These are phyloP conservation scores for Mycena venus DNA, from an alignment of 768 basidiomycete species.

Conservation along the genomic window DNA sequence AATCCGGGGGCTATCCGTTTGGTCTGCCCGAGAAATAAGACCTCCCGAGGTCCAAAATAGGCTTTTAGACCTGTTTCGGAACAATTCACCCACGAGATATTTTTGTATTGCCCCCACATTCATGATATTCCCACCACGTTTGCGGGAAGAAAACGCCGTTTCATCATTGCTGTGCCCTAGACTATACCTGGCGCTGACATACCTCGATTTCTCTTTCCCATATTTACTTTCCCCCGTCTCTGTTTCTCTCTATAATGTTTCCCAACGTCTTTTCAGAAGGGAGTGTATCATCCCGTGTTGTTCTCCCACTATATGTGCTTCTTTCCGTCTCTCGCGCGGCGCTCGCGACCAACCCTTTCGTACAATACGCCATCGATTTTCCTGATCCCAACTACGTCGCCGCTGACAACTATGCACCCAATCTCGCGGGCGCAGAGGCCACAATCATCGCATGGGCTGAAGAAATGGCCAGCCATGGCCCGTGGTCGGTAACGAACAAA, in stretches of 20 bases:
- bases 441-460: slow-evolving; percentile 64
- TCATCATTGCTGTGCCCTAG: too few species aligned
- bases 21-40: too few species aligned
- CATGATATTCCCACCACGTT: not conserved
- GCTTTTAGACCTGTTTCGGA: too few species aligned
- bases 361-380: slow-evolving; percentile 66
- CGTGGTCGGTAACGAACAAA: slow-evolving; percentile 70
- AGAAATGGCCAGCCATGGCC: slow-evolving; percentile 55
- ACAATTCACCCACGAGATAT: too few species aligned
- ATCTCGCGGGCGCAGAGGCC: slow-evolving; percentile 58
- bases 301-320: not conserved
- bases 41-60: too few species aligned
- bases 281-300: not conserved
- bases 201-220: not conserved
- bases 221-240: not conserved
- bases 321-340: not conserved
- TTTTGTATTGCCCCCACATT: too few species aligned
- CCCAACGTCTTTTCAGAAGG: not conserved
- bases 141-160: not conserved
- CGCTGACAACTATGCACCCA: slow-evolving; percentile 52
- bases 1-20: too few species aligned
- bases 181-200: not conserved
- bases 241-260: not conserved
- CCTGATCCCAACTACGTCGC: slow-evolving; percentile 65
- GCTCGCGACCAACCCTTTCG: slow-evolving; percentile 19